Conservation (phyloP, 2,329 filamentous ascomycete genomes). For the Chalara sp. region DNA sequence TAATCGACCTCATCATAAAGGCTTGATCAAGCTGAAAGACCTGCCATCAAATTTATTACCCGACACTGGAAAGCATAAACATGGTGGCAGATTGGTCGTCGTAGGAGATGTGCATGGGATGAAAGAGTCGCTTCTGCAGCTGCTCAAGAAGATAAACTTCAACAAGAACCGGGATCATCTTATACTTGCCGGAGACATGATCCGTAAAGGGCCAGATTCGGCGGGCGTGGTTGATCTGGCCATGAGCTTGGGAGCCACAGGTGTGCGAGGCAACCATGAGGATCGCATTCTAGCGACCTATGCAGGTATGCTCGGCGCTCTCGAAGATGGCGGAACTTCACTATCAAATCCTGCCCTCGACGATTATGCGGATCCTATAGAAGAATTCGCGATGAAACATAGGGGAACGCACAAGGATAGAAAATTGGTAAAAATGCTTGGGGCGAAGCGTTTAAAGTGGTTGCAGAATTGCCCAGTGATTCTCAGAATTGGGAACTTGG, state of each 20-base stretch:
- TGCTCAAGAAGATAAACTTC: slow-evolving; percentile 64
- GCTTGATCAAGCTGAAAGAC: slow-evolving; percentile 23
- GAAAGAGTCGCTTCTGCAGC: slow-evolving; percentile 53
- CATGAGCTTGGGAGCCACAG: slow-evolving; percentile 66
- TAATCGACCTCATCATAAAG: not conserved
- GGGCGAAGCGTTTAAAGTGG: slow-evolving; percentile 56
- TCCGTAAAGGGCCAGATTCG: slow-evolving; percentile 84
- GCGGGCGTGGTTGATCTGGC: slow-evolving; percentile 69
- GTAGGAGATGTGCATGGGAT: slow-evolving; percentile 94
- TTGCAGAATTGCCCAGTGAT: slow-evolving; percentile 71
- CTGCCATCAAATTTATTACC: slow-evolving; percentile 22
- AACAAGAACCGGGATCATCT: slow-evolving; percentile 61
- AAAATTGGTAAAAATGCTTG: slow-evolving; percentile 19
- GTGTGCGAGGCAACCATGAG: slow-evolving; percentile 89
- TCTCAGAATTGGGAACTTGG: slow-evolving; percentile 59
- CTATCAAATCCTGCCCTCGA: slow-evolving; percentile 22
- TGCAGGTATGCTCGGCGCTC: slow-evolving; percentile 28
- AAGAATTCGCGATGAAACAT: slow-evolving; percentile 20
- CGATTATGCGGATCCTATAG: slow-evolving; percentile 16
- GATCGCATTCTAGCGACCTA: slow-evolving; percentile 71
- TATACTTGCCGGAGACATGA: slow-evolving; percentile 69
- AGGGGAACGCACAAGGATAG: slow-evolving; percentile 24
- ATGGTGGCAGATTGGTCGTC: slow-evolving; percentile 61
- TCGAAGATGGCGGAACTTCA: slow-evolving; percentile 10
- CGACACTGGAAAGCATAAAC: slow-evolving; percentile 26